Percentiles rank a stretch among this genome's conserved stretches.
phyloP scores from a whole-genome alignment of 371 early-diverging fungal species.

The Mucor indicus region DNA sequence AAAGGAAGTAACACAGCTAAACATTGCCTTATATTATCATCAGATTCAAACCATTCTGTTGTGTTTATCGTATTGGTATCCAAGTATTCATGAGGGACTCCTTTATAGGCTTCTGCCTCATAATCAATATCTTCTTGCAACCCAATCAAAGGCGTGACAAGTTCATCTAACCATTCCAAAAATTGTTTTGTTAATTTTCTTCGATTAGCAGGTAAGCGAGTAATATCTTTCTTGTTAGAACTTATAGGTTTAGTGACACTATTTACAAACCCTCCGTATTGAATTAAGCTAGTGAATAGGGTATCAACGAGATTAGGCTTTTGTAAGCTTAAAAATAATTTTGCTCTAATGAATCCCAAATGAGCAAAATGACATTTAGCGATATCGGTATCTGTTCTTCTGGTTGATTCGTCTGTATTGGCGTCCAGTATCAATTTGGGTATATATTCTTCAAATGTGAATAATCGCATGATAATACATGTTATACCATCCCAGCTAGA shows the following conservation, averaged over 20 bases:
- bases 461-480: conserved; percentile 30
- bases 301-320: conserved; percentile 27
- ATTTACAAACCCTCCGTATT: conserved; percentile 23
- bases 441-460: conserved; percentile 38
- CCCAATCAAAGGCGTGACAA: conserved; percentile 38
- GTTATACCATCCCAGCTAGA: conserved; percentile 34
- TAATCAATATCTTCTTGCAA: conserved; percentile 22
- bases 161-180: conserved; percentile 48
- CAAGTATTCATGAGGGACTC: conserved; percentile 14
- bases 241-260: not conserved
- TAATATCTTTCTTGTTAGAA: not conserved
- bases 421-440: conserved; percentile 38
- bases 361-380: conserved; percentile 20
- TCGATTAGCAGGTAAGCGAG: conserved; percentile 26
- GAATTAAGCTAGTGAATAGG: conserved; percentile 20
- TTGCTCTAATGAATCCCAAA: conserved; percentile 20
- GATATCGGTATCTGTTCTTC: conserved; percentile 22
- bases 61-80: not conserved
- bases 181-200: conserved; percentile 33
- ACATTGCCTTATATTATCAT: conserved; percentile 33
- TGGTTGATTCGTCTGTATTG: conserved; percentile 15
- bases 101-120: conserved; percentile 14
- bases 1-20: conserved; percentile 34
- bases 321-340: conserved; percentile 23
- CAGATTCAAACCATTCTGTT: conserved; percentile 46